Percentiles rank a stretch among this genome's conserved stretches.
phyloP scores from a whole-genome alignment of 495 filamentous ascomycete species.

The Cryomyces antarcticus region DNA sequence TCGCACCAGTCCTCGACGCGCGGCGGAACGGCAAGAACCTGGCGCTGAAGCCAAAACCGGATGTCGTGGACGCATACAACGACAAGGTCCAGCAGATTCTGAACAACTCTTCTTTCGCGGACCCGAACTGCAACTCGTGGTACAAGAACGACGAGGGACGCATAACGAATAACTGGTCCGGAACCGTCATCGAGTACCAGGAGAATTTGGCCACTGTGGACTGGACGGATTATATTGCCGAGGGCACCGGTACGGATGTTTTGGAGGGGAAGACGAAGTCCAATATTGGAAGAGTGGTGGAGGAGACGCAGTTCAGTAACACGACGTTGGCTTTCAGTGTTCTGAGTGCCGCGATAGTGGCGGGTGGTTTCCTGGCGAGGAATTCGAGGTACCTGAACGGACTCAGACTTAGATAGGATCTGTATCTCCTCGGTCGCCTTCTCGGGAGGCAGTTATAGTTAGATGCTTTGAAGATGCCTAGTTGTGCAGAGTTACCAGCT shows the following conservation, averaged over 20 bases:
- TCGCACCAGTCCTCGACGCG: conserved; percentile 22
- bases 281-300: conserved; percentile 21
- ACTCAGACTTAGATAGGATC: too few species aligned
- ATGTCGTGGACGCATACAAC: conserved; percentile 24
- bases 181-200: conserved; percentile 31
- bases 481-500: background rate
- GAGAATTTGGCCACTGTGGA: conserved; percentile 20
- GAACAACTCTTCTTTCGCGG: conserved; percentile 26
- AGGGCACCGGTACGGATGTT: conserved; percentile 18
- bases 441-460: conserved; percentile 1
- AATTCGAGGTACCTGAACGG: conserved; percentile 4
- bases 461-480: background rate
- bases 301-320: conserved; percentile 23
- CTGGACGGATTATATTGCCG: conserved; percentile 28
- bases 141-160: conserved; percentile 32
- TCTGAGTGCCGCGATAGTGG: conserved; percentile 12
- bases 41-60: conserved; percentile 18
- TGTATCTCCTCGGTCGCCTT: background rate
- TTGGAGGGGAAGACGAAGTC: conserved; percentile 16
- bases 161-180: conserved; percentile 37
- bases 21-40: conserved; percentile 19
- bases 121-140: conserved; percentile 34
- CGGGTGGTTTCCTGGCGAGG: conserved; percentile 7
- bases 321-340: conserved; percentile 17
- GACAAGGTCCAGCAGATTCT: conserved; percentile 24